These are phyloP conservation scores for Massarina eburnea DNA, from an alignment of 2,329 filamentous ascomycete genomes.

Conservation along the genomic window DNA sequence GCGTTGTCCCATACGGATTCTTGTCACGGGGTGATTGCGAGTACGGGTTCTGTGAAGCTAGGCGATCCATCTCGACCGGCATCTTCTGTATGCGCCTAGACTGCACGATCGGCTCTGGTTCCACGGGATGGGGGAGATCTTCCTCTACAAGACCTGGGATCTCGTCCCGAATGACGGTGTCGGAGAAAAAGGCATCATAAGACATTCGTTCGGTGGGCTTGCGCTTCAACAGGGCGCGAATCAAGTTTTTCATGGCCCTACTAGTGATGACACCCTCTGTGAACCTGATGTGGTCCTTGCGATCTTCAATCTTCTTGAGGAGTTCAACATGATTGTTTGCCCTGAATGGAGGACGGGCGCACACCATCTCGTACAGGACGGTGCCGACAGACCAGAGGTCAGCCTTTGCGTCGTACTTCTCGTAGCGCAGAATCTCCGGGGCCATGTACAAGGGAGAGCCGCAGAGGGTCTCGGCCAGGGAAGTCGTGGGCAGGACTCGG, in stretches of 20 bases:
- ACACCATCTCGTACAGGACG: constrained; percentile 93
- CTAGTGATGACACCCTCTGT: constrained; percentile 71
- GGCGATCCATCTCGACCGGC: constrained; percentile 29
- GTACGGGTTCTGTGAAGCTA: constrained; percentile 30
- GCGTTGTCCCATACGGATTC: constrained; percentile 29
- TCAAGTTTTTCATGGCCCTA: constrained; percentile 75
- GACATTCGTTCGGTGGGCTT: constrained; percentile 82
- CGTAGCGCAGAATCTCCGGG: constrained; percentile 93
- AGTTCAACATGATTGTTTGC: constrained; percentile 94
- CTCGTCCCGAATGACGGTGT: constrained; percentile 69
- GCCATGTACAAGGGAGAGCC: constrained; percentile 98
- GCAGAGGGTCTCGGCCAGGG: constrained; percentile 92
- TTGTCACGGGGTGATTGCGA: constrained; percentile 37
- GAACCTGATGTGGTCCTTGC: constrained; percentile 84
- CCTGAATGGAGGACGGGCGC: constrained; percentile 84
- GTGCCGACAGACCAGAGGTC: constrained; percentile 98
- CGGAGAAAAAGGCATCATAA: constrained; percentile 82
- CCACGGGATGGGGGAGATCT: constrained; percentile 56
- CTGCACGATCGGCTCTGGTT: constrained; percentile 27
- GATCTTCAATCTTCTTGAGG: constrained; percentile 85
- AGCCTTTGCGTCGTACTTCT: constrained; percentile 95
- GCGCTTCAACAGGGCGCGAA: constrained; percentile 78
- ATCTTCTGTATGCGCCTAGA: constrained; percentile 31
- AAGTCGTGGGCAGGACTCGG: constrained; percentile 83
- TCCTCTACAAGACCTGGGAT: constrained; percentile 83